A percentile compares a stretch with the other conserved stretches of the same genome.
Evolutionary conservation across 371 early-diverging fungal species (phyloP).

Genomic region (Apophysomyces elegans): DNA sequence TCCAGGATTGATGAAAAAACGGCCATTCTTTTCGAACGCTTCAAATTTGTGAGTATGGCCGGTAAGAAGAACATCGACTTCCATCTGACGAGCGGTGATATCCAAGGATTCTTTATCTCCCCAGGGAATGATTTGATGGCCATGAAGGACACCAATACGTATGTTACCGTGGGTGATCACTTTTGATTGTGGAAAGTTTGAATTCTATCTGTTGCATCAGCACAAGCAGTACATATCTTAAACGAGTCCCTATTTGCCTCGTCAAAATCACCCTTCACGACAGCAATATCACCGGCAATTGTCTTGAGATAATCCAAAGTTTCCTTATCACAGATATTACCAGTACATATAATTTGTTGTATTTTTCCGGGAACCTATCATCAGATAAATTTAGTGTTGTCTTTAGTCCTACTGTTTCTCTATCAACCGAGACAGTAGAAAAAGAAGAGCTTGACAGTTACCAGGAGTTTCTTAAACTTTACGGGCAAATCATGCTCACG

Average conservation of each 20-base stretch:
- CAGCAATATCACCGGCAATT: constrained; percentile 78
- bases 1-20: constrained; percentile 94
- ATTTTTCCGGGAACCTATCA: constrained; percentile 90
- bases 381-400: background rate
- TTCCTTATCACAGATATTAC: constrained; percentile 84
- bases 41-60: constrained; percentile 92
- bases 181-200: constrained; percentile 65
- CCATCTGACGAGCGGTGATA: constrained; percentile 83
- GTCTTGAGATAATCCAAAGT: constrained; percentile 86
- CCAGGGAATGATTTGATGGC: constrained; percentile 90
- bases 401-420: background rate
- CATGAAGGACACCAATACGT: constrained; percentile 86
- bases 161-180: constrained; percentile 78
- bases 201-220: constrained; percentile 39
- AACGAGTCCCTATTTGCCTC: constrained; percentile 45
- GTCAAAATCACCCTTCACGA: constrained; percentile 89
- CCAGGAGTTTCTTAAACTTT: constrained; percentile 90
- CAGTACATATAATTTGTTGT: constrained; percentile 92
- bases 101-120: constrained; percentile 84
- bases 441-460: constrained; percentile 24
- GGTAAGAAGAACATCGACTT: constrained; percentile 87
- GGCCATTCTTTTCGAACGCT: constrained; percentile 87
- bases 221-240: background rate
- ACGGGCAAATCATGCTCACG: constrained; percentile 85
- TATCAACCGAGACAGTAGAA: background rate